Percentiles rank a stretch among this genome's conserved stretches.
phyloP scores from a whole-genome alignment of 129 eudicot species.

The Flaveria trinervia region DNA sequence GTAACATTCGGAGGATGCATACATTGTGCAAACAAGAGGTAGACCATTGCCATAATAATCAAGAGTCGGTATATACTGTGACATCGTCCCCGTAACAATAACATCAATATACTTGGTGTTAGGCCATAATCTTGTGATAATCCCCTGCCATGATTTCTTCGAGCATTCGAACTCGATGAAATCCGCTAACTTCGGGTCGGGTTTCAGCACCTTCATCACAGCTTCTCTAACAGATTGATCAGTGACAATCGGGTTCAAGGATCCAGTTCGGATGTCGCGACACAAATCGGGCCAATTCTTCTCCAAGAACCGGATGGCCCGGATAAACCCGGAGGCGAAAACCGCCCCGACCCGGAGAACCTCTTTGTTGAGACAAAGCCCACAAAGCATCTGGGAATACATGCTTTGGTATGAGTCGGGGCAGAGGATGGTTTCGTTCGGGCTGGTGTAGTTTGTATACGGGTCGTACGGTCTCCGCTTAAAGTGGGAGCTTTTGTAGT shows the following conservation, averaged over 20 bases:
- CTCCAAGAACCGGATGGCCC: conserved; percentile 68
- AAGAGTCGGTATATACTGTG: conserved; percentile 77
- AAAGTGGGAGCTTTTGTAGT: conserved; percentile 67
- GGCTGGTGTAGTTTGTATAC: conserved; percentile 75
- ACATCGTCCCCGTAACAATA: conserved; percentile 82
- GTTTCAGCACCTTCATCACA: conserved; percentile 50
- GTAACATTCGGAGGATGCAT: conserved; percentile 77
- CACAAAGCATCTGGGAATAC: conserved; percentile 78
- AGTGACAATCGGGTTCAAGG: conserved; percentile 42
- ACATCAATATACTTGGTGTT: conserved; percentile 71
- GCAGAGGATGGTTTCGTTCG: conserved; percentile 71
- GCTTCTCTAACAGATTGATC: conserved; percentile 56
- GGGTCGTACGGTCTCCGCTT: conserved; percentile 65
- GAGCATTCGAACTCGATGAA: conserved; percentile 61
- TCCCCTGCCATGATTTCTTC: conserved; percentile 68
- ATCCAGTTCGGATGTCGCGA: conserved; percentile 60
- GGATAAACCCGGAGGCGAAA: conserved; percentile 79
- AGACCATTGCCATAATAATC: conserved; percentile 70
- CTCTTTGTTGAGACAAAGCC: conserved; percentile 53
- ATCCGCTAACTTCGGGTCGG: conserved; percentile 55
- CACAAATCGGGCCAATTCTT: conserved; percentile 55
- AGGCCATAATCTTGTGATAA: conserved; percentile 74
- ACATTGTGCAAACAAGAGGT: conserved; percentile 76
- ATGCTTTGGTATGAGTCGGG: conserved; percentile 82
- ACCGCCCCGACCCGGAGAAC: conserved; percentile 77